phyloP scores from a whole-genome alignment of 768 basidiomycete genomes.

The Mycena vulgaris region DNA sequence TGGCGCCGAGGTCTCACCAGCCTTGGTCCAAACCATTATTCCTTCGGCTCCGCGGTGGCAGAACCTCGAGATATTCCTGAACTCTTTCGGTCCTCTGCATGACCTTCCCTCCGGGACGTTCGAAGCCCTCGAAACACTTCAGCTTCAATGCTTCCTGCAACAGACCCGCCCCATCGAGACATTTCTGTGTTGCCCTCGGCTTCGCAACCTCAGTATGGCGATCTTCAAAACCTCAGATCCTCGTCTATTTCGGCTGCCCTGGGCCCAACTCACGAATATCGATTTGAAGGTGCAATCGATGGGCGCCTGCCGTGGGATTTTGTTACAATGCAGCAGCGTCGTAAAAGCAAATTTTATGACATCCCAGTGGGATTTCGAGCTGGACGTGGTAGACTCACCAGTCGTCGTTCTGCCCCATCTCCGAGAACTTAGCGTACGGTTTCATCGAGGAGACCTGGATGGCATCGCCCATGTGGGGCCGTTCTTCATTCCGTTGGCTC shows the following conservation, averaged over 20 bases:
- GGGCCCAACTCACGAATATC: constrained; percentile 12
- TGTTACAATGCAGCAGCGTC: constrained; percentile 21
- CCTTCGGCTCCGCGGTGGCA: not conserved
- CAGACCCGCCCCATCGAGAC: not conserved
- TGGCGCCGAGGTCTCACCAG: no score
- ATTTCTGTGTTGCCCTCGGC: constrained; percentile 21
- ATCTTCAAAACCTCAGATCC: not conserved
- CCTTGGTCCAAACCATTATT: no score
- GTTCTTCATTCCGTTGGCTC: constrained; percentile 14
- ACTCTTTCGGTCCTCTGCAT: not conserved
- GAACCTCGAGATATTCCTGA: not conserved
- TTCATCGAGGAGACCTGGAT: not conserved
- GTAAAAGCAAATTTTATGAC: not conserved
- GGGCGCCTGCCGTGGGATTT: not conserved
- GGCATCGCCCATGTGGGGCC: constrained; percentile 14
- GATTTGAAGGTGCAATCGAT: not conserved
- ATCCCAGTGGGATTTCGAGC: not conserved
- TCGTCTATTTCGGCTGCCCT: constrained; percentile 3
- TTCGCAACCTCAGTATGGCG: constrained; percentile 8
- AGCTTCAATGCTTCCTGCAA: not conserved
- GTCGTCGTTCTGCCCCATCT: constrained; percentile 2
- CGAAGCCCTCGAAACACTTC: constrained; percentile 4
- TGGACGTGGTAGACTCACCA: not conserved
- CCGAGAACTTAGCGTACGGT: not conserved
- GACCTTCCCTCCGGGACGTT: constrained; percentile 6